phyloP scores from a whole-genome alignment of 768 basidiomycete genomes.

The Favolaschia claudopus region DNA sequence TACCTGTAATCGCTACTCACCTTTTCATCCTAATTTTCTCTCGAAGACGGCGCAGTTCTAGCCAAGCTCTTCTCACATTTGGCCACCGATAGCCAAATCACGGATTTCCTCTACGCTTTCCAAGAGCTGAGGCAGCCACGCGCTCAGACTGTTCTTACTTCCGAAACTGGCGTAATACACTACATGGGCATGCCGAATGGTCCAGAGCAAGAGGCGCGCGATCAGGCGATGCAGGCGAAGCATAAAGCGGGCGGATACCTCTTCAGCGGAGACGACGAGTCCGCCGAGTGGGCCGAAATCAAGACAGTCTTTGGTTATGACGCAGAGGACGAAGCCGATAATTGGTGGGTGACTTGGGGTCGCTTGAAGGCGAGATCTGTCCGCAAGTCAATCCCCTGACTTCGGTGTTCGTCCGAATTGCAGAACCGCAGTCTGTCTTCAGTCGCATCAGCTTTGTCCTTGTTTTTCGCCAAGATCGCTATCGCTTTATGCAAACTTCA shows the following conservation, averaged over 20 bases:
- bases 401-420: too few relatives aligned
- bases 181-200: slow-evolving; percentile 56
- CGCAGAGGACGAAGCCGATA: slow-evolving; percentile 63
- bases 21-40: too few relatives aligned
- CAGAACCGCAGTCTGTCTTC: too few relatives aligned
- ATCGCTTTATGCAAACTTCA: too few relatives aligned
- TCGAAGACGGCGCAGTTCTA: slow-evolving; percentile 71
- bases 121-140: slow-evolving; percentile 62
- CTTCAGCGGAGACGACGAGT: slow-evolving; percentile 20
- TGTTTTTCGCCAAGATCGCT: too few relatives aligned
- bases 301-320: slow-evolving; percentile 62
- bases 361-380: too few relatives aligned
- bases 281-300: slow-evolving; percentile 53
- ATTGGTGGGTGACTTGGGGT: slow-evolving; percentile 70
- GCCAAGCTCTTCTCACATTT: slow-evolving; percentile 68
- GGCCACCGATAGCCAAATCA: slow-evolving; percentile 55
- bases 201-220: slow-evolving; percentile 50
- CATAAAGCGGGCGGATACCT: slow-evolving; percentile 36
- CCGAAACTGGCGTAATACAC: slow-evolving; percentile 53
- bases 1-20: too few relatives aligned
- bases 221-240: slow-evolving; percentile 44
- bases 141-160: slow-evolving; percentile 46
- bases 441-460: too few relatives aligned
- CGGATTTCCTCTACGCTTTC: slow-evolving; percentile 57
- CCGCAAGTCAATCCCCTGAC: too few relatives aligned